These are phyloP conservation scores for Tetraselmis striata DNA, from an alignment of 139 green algal genomes.

Conservation along the genomic window DNA sequence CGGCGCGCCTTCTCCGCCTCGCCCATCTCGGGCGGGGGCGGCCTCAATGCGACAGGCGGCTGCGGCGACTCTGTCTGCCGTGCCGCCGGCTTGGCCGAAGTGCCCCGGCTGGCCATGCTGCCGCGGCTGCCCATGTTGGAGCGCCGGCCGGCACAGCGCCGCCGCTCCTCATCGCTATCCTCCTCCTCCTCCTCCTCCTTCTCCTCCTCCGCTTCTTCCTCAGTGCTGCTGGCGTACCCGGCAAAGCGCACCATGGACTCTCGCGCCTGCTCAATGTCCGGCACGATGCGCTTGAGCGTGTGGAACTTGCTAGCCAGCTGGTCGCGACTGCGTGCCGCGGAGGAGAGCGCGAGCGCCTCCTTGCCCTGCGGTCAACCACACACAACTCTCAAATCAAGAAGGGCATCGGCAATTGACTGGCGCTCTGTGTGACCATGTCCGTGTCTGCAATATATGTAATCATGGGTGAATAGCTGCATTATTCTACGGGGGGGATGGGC, in stretches of 20 bases:
- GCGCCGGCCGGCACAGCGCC: too few species aligned
- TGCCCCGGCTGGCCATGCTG: not conserved
- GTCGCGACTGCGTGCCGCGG: not conserved
- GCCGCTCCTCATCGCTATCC: not conserved
- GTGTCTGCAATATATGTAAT: too few species aligned
- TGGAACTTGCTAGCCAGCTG: not conserved
- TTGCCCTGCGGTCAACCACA: not conserved
- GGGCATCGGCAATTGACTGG: too few species aligned
- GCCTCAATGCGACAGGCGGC: too few species aligned
- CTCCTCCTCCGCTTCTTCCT: not conserved
- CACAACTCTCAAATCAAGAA: too few species aligned
- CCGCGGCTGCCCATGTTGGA: not conserved
- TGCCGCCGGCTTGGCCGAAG: too few species aligned
- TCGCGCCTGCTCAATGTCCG: not conserved
- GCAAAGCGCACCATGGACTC: not conserved
- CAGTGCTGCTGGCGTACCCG: not conserved
- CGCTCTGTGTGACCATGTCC: too few species aligned
- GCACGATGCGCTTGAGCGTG: not conserved
- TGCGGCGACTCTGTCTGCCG: too few species aligned
- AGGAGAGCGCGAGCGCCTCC: not conserved
- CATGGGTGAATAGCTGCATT: too few species aligned
- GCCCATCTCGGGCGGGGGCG: not conserved
- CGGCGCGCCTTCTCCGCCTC: not conserved
- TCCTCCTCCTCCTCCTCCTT: not conserved
- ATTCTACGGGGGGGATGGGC: too few species aligned